Percentiles rank a stretch among this genome's conserved stretches.
phyloP scores from a whole-genome alignment of 768 basidiomycete genomes.

The Macrolepiota fuliginosa region DNA sequence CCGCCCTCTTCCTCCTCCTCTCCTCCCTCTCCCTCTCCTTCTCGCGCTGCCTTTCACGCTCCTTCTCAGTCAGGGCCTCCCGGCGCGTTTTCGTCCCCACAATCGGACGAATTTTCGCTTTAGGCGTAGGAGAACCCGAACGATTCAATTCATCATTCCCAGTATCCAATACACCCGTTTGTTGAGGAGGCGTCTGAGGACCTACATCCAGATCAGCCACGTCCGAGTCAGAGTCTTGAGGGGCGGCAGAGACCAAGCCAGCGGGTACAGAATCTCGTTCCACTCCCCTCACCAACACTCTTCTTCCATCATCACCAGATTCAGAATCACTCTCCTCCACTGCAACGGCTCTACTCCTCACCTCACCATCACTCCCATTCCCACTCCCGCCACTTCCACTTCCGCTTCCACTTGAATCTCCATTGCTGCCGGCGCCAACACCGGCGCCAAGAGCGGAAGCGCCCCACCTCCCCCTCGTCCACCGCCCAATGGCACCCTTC shows the following conservation, averaged over 20 bases:
- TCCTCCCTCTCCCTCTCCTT: not conserved
- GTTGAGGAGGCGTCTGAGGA: conserved; percentile 8
- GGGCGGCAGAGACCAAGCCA: conserved; percentile 4
- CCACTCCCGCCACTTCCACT: not conserved
- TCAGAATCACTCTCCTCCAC: not conserved
- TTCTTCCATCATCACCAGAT: not conserved
- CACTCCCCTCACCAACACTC: not conserved
- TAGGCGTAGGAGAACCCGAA: conserved; percentile 10
- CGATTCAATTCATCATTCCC: not conserved
- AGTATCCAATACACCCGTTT: not conserved
- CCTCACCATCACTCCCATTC: not conserved
- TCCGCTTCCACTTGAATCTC: too few species aligned
- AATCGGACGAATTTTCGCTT: not conserved
- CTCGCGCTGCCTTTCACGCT: too few species aligned
- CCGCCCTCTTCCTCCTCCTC: not conserved
- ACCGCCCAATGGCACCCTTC: not conserved
- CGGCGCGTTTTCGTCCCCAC: not conserved
- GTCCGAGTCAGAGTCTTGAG: too few species aligned
- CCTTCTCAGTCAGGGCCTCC: too few species aligned
- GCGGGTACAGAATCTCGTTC: not conserved
- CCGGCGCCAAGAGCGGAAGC: not conserved
- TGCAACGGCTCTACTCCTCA: not conserved
- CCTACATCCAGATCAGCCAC: not conserved
- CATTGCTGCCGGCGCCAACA: not conserved
- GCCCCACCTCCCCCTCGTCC: conserved; percentile 5